phyloP scores from a whole-genome alignment of 352 stramenopile genomes.

The Halophytophthora batemanensis region DNA sequence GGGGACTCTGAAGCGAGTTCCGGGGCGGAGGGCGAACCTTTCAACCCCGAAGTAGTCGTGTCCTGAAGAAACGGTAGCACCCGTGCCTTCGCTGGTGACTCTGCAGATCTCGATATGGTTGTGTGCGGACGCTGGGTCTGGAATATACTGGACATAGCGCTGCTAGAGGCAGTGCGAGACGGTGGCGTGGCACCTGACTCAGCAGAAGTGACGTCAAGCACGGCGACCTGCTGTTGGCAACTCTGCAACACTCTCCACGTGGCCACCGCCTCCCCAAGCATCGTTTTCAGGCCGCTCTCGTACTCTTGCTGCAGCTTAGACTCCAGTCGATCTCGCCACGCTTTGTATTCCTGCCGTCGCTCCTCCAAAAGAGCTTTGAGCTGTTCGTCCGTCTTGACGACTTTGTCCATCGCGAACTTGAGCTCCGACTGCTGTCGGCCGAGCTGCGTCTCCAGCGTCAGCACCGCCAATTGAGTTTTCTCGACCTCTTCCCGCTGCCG shows the following conservation, averaged over 20 bases:
- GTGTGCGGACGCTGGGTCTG: constrained; percentile 20
- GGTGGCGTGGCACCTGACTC: constrained; percentile 13
- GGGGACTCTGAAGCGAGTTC: constrained; percentile 8
- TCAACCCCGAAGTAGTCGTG: constrained; percentile 4
- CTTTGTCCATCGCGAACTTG: constrained; percentile 1
- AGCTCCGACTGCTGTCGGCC: constrained; percentile 25
- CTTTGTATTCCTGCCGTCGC: constrained; percentile 27
- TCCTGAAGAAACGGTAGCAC: constrained; percentile 29
- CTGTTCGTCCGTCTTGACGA: constrained; percentile 27
- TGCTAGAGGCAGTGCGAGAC: constrained; percentile 16
- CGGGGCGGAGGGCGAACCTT: constrained; percentile 11
- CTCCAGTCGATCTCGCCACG: constrained; percentile 29
- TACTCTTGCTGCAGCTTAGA: constrained; percentile 28
- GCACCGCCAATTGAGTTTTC: constrained; percentile 11
- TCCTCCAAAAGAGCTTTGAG: constrained; percentile 35
- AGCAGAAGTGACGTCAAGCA: constrained; percentile 8
- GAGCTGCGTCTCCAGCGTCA: constrained; percentile 28
- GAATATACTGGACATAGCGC: constrained; percentile 27
- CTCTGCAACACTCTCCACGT: constrained; percentile 36
- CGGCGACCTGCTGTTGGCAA: constrained; percentile 25
- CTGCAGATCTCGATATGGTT: constrained; percentile 3
- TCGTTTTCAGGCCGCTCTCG: constrained; percentile 22
- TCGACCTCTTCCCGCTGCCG: constrained; percentile 31
- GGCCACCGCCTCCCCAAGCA: constrained; percentile 28
- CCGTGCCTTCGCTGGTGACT: constrained; percentile 1